Evolutionary conservation across 1,284 basidiomycete species (phyloP), one percentile per base, ranked within the genome.

Genomic region (Ustilago curta): DNA sequence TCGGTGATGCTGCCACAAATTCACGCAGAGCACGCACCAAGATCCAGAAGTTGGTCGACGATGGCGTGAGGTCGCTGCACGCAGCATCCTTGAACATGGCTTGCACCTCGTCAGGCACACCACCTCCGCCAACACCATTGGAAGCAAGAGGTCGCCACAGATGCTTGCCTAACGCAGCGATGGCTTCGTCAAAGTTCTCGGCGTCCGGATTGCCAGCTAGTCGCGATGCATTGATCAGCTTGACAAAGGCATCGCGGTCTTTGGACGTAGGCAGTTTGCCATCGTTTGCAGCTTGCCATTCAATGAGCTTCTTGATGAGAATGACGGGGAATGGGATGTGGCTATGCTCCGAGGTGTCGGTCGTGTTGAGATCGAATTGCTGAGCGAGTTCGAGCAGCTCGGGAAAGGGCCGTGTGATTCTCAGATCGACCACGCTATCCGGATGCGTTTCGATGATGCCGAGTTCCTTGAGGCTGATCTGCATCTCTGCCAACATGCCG

Each of bases 351-450:
- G 79, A 69, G 21, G 79, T 69, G 53, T 83, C 80, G 25, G 31
- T 32, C 11, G 80, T 66, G 21, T 70, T 57, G 18, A 82, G 69
- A 43, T 78, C 63, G 32, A 77, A 79, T 8, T 53, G 43, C 18
- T 56, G 42, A 3, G 78, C 79, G 23, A 73, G 77, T 12, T 57
- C 65, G n/a, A 68, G 31, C 7, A 84, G 78, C 57, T 75, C 89
- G 0, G 93, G 91, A 88, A 97, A 98, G 0, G 96, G 92, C 59
- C 90, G 89, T 85, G 95, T 93, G 68, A 99, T 91, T 39, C 95
- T 90, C 0, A 99, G 88, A 8, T 82, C 80, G 21, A 80, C 73
- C 8, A 81, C 66, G 40, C 88, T 90, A 76, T 97, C 94, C 0
- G 94, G 92, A 86, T 99, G 97, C 18, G 92, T 93, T 82, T 98